A percentile compares a stretch with the other conserved stretches of the same genome.
phyloP scores from a whole-genome alignment of 768 basidiomycete genomes.

The Boletus sp. region DNA sequence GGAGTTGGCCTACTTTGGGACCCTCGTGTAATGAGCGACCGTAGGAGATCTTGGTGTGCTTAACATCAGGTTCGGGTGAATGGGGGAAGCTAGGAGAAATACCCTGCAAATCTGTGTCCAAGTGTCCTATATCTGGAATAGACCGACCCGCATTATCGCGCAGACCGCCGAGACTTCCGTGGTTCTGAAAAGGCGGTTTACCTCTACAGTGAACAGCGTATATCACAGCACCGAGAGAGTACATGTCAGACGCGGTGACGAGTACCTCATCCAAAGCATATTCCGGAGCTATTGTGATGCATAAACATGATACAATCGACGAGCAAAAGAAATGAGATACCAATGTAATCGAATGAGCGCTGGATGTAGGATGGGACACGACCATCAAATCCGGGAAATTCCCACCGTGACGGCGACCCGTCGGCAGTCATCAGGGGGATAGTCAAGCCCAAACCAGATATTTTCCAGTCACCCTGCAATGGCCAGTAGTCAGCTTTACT shows the following conservation, averaged over 20 bases:
- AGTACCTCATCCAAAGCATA: constrained; percentile 89
- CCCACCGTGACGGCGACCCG: constrained; percentile 78
- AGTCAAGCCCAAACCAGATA: constrained; percentile 84
- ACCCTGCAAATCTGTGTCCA: constrained; percentile 78
- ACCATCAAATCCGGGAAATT: constrained; percentile 85
- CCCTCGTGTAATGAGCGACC: constrained; percentile 77
- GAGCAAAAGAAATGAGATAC: constrained; percentile 37
- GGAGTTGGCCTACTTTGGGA: constrained; percentile 73
- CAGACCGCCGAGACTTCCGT: constrained; percentile 66
- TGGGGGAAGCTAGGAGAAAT: constrained; percentile 7
- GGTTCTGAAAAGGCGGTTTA: constrained; percentile 82
- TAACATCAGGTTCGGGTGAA: constrained; percentile 7
- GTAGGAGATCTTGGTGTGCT: constrained; percentile 59
- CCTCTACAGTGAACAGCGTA: constrained; percentile 91
- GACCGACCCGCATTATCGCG: constrained; percentile 68
- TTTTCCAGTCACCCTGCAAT: constrained; percentile 95
- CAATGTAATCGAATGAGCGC: constrained; percentile 93
- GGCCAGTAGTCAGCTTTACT: background rate
- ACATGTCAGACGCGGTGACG: constrained; percentile 88
- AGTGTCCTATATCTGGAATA: constrained; percentile 54
- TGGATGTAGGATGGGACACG: constrained; percentile 78
- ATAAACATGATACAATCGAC: constrained; percentile 1
- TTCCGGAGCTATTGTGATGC: constrained; percentile 70
- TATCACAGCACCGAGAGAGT: constrained; percentile 85
- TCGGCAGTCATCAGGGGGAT: constrained; percentile 68